Percentiles rank a stretch among this genome's conserved stretches.
phyloP scores from a whole-genome alignment of 2,329 filamentous ascomycete species.

The Aspergillus sp. region DNA sequence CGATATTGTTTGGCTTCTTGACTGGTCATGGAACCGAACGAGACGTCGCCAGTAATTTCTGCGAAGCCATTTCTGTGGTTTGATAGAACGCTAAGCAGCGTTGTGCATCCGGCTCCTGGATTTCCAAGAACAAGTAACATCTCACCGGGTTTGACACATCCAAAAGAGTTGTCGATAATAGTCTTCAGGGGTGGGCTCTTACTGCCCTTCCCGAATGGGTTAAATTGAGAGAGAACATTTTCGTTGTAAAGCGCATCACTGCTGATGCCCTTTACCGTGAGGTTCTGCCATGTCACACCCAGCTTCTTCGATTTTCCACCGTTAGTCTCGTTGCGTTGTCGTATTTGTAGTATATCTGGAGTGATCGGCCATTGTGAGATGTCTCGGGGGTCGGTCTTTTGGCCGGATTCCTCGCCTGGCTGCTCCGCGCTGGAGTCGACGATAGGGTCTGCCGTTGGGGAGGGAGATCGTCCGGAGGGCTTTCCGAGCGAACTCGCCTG shows the following conservation, averaged over 20 bases:
- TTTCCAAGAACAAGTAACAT: conserved; percentile 67
- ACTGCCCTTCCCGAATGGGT: not conserved
- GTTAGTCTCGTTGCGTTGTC: not conserved
- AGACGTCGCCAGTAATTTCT: conserved; percentile 55
- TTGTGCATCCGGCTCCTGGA: conserved; percentile 66
- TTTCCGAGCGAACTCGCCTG: not conserved
- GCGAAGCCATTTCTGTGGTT: conserved; percentile 60
- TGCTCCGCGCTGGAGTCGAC: not conserved
- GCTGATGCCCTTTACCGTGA: conserved; percentile 1
- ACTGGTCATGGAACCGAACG: conserved; percentile 48
- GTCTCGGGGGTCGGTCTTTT: not conserved
- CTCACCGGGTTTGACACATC: conserved; percentile 67
- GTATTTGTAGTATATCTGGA: not conserved
- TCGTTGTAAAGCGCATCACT: conserved; percentile 2
- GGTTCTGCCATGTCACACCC: conserved; percentile 1
- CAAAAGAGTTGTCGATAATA: conserved; percentile 61
- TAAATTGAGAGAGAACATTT: conserved; percentile 5
- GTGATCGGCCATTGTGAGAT: not conserved
- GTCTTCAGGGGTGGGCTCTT: conserved; percentile 32
- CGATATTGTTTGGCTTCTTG: conserved; percentile 46
- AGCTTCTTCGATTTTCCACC: not conserved
- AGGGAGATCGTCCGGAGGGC: not conserved
- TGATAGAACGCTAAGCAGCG: conserved; percentile 64
- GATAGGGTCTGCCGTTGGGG: not conserved
- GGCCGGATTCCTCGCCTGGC: not conserved